Conservation (phyloP, 2,329 filamentous ascomycete species). For the Grosmannia penicillata region DNA sequence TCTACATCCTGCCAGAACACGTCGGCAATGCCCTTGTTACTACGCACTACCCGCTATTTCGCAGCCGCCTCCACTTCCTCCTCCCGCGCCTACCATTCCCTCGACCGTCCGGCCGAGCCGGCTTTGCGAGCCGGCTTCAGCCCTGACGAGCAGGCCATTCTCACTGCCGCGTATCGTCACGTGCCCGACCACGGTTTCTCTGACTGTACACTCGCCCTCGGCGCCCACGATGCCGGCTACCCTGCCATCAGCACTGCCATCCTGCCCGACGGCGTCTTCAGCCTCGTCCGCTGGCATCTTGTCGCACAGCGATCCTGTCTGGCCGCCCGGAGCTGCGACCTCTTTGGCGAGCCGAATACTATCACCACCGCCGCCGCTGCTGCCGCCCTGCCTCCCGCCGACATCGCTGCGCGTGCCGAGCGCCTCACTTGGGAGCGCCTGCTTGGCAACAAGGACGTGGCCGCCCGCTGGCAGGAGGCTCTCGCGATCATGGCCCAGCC, state of each 20-base stretch:
- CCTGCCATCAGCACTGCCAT: slow-evolving; percentile 75
- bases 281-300: slow-evolving; percentile 67
- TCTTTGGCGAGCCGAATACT: slow-evolving; percentile 30
- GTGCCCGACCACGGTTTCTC: slow-evolving; percentile 78
- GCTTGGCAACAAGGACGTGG: slow-evolving; percentile 55
- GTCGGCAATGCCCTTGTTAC: not conserved
- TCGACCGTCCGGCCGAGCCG: slow-evolving; percentile 56
- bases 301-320: slow-evolving; percentile 50
- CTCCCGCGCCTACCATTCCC: slow-evolving; percentile 51
- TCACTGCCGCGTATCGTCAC: slow-evolving; percentile 65
- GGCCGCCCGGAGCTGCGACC: slow-evolving; percentile 20
- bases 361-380: slow-evolving; percentile 15
- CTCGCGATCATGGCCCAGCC: slow-evolving; percentile 83
- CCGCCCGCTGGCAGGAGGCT: slow-evolving; percentile 80
- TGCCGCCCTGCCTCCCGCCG: slow-evolving; percentile 12
- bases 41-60: not conserved
- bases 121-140: slow-evolving; percentile 46
- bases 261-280: slow-evolving; percentile 66
- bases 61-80: not conserved
- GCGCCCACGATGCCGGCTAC: slow-evolving; percentile 73
- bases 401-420: slow-evolving; percentile 50
- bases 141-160: slow-evolving; percentile 57
- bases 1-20: no score
- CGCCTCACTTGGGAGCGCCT: slow-evolving; percentile 62
- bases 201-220: slow-evolving; percentile 52